phyloP scores from a whole-genome alignment of 257 asterid species.

The Verbascum thapsus region DNA sequence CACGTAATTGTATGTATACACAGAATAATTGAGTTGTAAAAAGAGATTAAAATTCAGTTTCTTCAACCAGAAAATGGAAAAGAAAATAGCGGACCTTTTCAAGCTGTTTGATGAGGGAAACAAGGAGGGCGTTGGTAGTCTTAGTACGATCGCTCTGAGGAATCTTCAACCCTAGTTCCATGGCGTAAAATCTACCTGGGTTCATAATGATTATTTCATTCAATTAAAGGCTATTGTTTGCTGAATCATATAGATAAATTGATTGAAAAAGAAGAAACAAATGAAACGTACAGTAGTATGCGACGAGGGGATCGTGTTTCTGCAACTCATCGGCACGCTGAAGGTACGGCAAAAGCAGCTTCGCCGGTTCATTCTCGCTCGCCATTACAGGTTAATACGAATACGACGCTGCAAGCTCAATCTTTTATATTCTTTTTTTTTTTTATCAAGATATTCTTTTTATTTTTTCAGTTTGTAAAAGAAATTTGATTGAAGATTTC shows the following conservation, averaged over 20 bases:
- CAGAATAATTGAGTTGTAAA: not conserved
- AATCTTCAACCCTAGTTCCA: conserved; percentile 92
- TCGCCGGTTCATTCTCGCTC: conserved; percentile 54
- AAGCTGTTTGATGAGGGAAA: conserved; percentile 89
- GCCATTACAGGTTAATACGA: too few relatives aligned
- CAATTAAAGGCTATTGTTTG: not conserved
- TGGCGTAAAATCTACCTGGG: conserved; percentile 97
- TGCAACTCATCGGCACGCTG: conserved; percentile 67
- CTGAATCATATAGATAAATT: not conserved
- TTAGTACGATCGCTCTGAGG: conserved; percentile 84
- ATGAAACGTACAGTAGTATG: conserved; percentile 50
- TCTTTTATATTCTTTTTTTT: too few relatives aligned
- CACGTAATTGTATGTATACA: not conserved
- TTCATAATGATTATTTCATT: conserved; percentile 6
- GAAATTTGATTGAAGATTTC: too few relatives aligned
- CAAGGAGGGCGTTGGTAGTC: conserved; percentile 72
- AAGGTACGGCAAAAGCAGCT: conserved; percentile 55
- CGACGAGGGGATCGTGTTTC: conserved; percentile 57
- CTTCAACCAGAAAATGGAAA: not conserved
- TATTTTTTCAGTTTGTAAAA: too few relatives aligned
- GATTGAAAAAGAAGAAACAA: not conserved
- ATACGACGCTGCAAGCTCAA: too few relatives aligned
- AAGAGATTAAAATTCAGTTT: not conserved
- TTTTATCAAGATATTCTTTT: too few relatives aligned
- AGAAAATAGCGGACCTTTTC: conserved; percentile 71